phyloP scores from a whole-genome alignment of 805 yeast genomes.

The Pichia insulana region DNA sequence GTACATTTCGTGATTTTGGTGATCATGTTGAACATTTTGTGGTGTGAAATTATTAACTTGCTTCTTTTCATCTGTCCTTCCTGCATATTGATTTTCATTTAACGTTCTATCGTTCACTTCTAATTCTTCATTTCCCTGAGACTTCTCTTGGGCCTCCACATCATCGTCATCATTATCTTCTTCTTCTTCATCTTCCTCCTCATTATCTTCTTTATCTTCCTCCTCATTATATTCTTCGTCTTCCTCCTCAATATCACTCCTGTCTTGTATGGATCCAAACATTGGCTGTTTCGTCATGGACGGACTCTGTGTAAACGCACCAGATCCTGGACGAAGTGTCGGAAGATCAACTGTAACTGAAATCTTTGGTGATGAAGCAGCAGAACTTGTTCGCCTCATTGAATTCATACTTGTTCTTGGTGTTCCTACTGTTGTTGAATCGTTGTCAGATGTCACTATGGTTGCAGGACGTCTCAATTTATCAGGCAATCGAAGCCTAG shows the following conservation, averaged over 20 bases:
- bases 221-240: background rate
- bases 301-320: constrained; percentile 2
- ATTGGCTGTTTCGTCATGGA: background rate
- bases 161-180: background rate
- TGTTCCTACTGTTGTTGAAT: background rate
- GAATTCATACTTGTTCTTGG: background rate
- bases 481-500: no score
- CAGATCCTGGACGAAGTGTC: constrained; percentile 7
- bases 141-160: background rate
- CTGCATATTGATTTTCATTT: background rate
- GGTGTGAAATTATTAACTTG: no score
- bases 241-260: background rate
- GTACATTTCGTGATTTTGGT: no score
- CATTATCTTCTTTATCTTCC: background rate
- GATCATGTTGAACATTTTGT: no score
- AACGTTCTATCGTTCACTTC: no score
- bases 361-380: background rate
- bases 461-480: no score
- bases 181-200: background rate
- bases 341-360: constrained; percentile 8
- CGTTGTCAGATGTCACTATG: no score
- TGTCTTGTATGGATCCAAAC: constrained; percentile 1
- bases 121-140: no score
- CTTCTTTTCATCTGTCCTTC: background rate
- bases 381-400: background rate